Percentiles rank a stretch among this genome's conserved stretches.
These are phyloP conservation scores for Leccinum imitatum DNA, from an alignment of 768 basidiomycete species.

Conservation along the genomic window DNA sequence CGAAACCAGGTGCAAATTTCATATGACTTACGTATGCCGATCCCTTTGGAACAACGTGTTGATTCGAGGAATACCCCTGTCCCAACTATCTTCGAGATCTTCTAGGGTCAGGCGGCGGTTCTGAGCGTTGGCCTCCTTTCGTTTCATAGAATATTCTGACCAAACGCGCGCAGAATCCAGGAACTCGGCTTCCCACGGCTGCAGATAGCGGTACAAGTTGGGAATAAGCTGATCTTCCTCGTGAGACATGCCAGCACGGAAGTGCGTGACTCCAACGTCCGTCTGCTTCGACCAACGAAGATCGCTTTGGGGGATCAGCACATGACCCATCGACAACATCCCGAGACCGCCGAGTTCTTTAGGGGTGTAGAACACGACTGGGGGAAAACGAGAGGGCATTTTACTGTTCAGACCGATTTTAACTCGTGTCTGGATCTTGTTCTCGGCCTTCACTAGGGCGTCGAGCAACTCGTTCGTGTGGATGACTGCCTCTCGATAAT, in stretches of 20 bases:
- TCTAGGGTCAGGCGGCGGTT: conserved; percentile 96
- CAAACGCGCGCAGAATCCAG: conserved; percentile 97
- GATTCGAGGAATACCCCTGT: conserved; percentile 97
- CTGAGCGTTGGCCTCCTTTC: conserved; percentile 99
- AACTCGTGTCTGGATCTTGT: conserved; percentile 99
- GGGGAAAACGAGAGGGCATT: conserved; percentile 99
- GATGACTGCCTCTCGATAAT: conserved; percentile 96
- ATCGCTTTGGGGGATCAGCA: conserved; percentile 97
- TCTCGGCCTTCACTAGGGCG: conserved; percentile 96
- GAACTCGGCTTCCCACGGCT: conserved; percentile 98
- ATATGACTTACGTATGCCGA: conserved; percentile 70
- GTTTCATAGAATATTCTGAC: conserved; percentile 99
- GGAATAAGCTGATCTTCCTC: conserved; percentile 95
- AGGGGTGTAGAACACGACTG: conserved; percentile 93
- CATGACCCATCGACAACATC: conserved; percentile 99
- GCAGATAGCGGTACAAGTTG: conserved; percentile 94
- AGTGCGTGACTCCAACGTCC: conserved; percentile 95
- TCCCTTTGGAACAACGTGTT: conserved; percentile 99
- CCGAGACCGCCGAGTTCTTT: conserved; percentile 99
- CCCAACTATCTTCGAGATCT: conserved; percentile 98
- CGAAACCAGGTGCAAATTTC: neutral
- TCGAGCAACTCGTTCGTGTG: conserved; percentile 97
- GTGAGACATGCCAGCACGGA: conserved; percentile 98
- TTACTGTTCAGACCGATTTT: conserved; percentile 99
- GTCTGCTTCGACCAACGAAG: conserved; percentile 98